Conservation (phyloP, 805 yeast genomes). For the Sungouiozyma ichnusensis region DNA sequence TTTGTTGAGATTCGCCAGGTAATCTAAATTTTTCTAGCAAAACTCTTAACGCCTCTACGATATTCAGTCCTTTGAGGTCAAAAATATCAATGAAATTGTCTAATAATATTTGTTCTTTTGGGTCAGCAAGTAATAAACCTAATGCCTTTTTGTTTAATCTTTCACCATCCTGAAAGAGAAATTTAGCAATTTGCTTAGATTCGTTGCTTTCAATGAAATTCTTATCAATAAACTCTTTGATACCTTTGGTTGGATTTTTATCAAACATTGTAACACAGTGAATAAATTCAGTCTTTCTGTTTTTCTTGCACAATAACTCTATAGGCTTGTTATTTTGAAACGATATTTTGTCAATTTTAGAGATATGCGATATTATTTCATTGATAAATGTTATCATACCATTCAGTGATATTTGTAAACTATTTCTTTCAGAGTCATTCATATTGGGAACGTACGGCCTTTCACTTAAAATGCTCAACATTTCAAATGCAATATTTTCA, state of each 20-base stretch:
- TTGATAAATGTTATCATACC: slow-evolving; percentile 65
- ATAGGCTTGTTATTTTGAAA: slow-evolving; percentile 18
- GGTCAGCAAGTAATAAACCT: slow-evolving; percentile 79
- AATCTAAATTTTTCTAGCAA: slow-evolving; percentile 74
- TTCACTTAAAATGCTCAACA: slow-evolving; percentile 61
- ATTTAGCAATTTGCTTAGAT: slow-evolving; percentile 59
- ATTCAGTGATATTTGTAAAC: slow-evolving; percentile 89
- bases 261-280: slow-evolving; percentile 68
- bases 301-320: slow-evolving; percentile 25
- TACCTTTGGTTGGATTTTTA: slow-evolving; percentile 65
- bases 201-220: slow-evolving; percentile 46
- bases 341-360: slow-evolving; percentile 13
- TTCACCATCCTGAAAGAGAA: slow-evolving; percentile 67
- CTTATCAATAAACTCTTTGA: slow-evolving; percentile 47
- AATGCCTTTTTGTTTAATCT: slow-evolving; percentile 76
- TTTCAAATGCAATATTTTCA: slow-evolving; percentile 58
- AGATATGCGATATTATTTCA: slow-evolving; percentile 42
- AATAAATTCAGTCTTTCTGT: slow-evolving; percentile 62
- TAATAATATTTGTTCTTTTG: slow-evolving; percentile 50
- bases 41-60: slow-evolving; percentile 86
- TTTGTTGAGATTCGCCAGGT: slow-evolving; percentile 97
- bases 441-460: slow-evolving; percentile 70
- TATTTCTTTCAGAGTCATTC: slow-evolving; percentile 67
- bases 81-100: slow-evolving; percentile 55
- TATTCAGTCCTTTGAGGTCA: slow-evolving; percentile 67